Conservation (phyloP, 768 basidiomycete species). For the Lenzites betulinus region DNA sequence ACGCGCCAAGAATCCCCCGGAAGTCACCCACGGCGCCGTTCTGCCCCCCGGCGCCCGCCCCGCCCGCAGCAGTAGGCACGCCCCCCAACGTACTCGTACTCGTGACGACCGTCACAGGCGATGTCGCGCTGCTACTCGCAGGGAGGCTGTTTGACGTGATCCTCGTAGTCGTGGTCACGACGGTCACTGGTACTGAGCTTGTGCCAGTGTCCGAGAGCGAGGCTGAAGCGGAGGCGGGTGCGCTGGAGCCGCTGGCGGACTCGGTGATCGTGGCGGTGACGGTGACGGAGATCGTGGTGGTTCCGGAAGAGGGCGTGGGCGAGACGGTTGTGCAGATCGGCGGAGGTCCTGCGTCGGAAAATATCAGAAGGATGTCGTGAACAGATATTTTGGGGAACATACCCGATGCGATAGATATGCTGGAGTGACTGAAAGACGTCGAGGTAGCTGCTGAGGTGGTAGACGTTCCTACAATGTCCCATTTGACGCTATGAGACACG, state of each 20-base stretch:
- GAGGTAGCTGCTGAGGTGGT: slow-evolving; percentile 1
- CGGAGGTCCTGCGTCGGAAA: background rate
- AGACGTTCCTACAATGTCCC: background rate
- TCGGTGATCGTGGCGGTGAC: background rate
- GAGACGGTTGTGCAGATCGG: slow-evolving; percentile 1
- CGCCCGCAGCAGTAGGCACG: background rate
- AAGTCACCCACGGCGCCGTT: background rate
- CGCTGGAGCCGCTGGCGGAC: background rate
- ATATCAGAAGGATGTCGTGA: background rate
- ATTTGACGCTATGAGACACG: background rate
- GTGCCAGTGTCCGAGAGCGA: no score
- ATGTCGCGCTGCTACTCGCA: background rate
- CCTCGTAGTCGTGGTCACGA: slow-evolving; percentile 9
- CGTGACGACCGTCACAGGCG: slow-evolving; percentile 5
- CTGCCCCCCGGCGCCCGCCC: background rate
- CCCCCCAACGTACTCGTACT: slow-evolving; percentile 11
- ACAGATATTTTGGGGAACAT: background rate
- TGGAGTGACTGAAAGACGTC: background rate
- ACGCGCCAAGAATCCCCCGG: background rate
- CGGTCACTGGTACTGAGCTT: background rate
- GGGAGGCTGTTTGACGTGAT: slow-evolving; percentile 9
- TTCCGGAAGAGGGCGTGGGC: background rate
- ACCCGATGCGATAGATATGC: slow-evolving; percentile 16
- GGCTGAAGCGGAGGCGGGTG: background rate
- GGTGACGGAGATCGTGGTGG: slow-evolving; percentile 8